Percentiles rank a stretch among this genome's conserved stretches.
phyloP scores from a whole-genome alignment of 2,329 filamentous ascomycete genomes.

The Fusarium torulosum region DNA sequence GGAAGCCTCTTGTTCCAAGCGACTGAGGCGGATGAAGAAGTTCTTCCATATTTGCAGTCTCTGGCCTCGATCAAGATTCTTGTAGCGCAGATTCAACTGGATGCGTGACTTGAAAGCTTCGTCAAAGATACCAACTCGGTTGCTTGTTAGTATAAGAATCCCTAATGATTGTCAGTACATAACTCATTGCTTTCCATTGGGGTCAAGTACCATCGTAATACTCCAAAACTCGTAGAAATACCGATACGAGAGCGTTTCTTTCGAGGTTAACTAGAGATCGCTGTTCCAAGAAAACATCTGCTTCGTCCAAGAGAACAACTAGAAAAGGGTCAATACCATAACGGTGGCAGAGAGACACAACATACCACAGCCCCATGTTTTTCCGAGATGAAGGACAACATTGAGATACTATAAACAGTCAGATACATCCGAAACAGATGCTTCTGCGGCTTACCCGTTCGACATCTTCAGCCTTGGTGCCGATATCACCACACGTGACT shows the following conservation, averaged over 20 bases:
- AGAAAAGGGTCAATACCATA: accelerated
- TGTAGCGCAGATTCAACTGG: neutral
- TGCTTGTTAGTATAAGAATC: neutral
- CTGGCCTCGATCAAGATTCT: accelerated
- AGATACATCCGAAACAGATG: accelerated
- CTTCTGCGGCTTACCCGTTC: neutral
- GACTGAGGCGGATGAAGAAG: neutral
- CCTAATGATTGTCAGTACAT: neutral
- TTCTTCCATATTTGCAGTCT: neutral
- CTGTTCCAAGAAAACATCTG: constrained; percentile 22
- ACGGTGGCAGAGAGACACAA: accelerated
- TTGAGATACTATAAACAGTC: accelerated
- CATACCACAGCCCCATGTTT: constrained; percentile 13
- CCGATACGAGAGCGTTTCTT: neutral
- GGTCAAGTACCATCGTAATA: neutral
- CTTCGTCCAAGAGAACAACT: constrained; percentile 15
- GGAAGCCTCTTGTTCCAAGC: neutral
- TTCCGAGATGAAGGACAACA: neutral
- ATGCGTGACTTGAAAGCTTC: neutral
- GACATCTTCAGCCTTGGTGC: neutral
- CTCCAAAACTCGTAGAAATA: neutral
- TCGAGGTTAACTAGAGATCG: neutral
- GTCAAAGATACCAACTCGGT: neutral
- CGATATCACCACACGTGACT: constrained; percentile 6
- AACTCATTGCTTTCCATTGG: accelerated